Conservation (phyloP, 306 rosid genomes). For the Senna siamea region DNA sequence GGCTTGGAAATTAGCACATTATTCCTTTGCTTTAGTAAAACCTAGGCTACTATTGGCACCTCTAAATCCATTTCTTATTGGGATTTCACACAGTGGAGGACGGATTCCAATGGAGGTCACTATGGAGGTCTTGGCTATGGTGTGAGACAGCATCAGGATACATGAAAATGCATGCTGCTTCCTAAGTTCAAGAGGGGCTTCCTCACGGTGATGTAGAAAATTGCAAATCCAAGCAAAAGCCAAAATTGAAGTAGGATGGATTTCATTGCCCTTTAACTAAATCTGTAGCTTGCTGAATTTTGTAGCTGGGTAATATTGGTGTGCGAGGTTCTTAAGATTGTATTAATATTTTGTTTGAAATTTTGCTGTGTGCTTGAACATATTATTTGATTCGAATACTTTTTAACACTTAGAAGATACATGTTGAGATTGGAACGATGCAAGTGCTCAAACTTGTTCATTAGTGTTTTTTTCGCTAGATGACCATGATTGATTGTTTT, state of each 20-base stretch:
- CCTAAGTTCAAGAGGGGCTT: slow-evolving; percentile 55
- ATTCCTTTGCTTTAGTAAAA: neutral
- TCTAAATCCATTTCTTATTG: neutral
- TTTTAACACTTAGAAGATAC: neutral
- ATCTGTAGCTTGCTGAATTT: slow-evolving; percentile 42
- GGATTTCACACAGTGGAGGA: slow-evolving; percentile 60
- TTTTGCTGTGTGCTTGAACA: slow-evolving; percentile 38
- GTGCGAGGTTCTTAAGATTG: slow-evolving; percentile 36
- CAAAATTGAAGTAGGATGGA: slow-evolving; percentile 41
- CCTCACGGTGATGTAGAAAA: slow-evolving; percentile 29
- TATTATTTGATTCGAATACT: neutral
- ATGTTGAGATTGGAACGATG: slow-evolving; percentile 7
- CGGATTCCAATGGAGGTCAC: slow-evolving; percentile 55
- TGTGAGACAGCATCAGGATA: slow-evolving; percentile 50
- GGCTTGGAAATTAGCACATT: neutral
- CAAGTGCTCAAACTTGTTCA: neutral
- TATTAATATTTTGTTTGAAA: slow-evolving; percentile 32
- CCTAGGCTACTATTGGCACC: neutral
- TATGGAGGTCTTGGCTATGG: slow-evolving; percentile 52
- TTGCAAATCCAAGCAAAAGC: slow-evolving; percentile 18
- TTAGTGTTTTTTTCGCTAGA: neutral
- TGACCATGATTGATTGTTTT: neutral
- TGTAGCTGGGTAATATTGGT: slow-evolving; percentile 48
- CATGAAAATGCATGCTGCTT: slow-evolving; percentile 47
- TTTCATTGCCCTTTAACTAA: slow-evolving; percentile 40